Percentiles rank a stretch among this genome's conserved stretches.
phyloP scores from a whole-genome alignment of 805 yeast genomes.

The Soucietia sequanensis region DNA sequence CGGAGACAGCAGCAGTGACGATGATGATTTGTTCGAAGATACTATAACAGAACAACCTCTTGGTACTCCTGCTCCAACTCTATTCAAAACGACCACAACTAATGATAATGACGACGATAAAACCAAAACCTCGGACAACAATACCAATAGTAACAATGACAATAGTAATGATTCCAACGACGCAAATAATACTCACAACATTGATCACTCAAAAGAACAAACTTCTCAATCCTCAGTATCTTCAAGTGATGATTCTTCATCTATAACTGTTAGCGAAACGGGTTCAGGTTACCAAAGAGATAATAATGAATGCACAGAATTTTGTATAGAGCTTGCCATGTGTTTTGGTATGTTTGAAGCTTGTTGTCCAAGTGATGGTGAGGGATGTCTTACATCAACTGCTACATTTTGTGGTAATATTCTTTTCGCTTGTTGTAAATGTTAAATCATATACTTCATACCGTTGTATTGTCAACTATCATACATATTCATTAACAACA shows the following conservation, averaged over 20 bases:
- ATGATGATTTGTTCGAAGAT: no score
- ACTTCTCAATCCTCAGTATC: not conserved
- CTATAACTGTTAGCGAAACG: slow-evolving; percentile 20
- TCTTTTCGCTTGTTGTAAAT: slow-evolving; percentile 32
- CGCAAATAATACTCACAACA: no score
- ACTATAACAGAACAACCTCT: slow-evolving; percentile 13
- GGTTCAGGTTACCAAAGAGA: slow-evolving; percentile 40
- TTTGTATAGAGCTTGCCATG: slow-evolving; percentile 33
- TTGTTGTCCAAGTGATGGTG: slow-evolving; percentile 42
- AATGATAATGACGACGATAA: not conserved
- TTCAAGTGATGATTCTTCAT: slow-evolving; percentile 12
- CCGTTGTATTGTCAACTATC: no score
- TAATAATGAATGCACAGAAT: slow-evolving; percentile 40
- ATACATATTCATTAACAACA: no score
- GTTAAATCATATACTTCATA: slow-evolving; percentile 8
- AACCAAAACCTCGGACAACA: slow-evolving; percentile 1
- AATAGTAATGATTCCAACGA: slow-evolving; percentile 3
- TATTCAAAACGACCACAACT: not conserved
- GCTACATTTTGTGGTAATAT: slow-evolving; percentile 39
- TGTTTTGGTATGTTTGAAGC: slow-evolving; percentile 42
- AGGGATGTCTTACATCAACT: slow-evolving; percentile 36
- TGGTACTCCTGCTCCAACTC: not conserved
- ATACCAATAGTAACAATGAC: slow-evolving; percentile 2
- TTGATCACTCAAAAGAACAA: no score
- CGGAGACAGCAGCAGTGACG: no score